Conservation (phyloP, 768 basidiomycete species). For the Rhizopogon roseolus region DNA sequence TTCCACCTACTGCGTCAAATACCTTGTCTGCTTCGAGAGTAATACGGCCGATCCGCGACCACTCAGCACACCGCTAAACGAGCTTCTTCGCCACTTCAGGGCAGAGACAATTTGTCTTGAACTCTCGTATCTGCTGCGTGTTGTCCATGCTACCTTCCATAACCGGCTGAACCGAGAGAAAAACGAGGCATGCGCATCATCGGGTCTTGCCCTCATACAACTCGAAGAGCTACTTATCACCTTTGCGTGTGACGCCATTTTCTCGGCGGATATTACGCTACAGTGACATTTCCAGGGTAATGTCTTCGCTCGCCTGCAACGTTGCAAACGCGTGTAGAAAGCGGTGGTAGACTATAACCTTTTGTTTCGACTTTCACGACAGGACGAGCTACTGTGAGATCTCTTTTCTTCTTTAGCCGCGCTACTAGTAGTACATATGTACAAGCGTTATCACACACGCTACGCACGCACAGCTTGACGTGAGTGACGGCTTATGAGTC, state of each 20-base stretch:
- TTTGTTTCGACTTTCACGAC: neutral
- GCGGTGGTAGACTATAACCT: neutral
- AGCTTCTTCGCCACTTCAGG: neutral
- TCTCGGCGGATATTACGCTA: conserved; percentile 1
- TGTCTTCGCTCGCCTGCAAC: neutral
- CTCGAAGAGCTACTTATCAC: neutral
- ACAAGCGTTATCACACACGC: neutral
- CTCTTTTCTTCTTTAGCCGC: neutral
- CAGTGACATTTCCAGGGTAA: neutral
- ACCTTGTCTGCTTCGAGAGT: neutral
- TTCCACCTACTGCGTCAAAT: neutral
- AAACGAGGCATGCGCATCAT: neutral
- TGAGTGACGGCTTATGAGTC: neutral
- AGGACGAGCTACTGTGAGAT: neutral
- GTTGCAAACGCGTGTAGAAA: neutral
- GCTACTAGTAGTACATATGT: too few species aligned
- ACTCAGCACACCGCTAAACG: neutral
- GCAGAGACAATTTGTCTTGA: neutral
- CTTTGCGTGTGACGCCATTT: too few species aligned
- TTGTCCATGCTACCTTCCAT: neutral
- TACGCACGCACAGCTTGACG: neutral
- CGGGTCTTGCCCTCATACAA: neutral
- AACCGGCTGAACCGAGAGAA: neutral
- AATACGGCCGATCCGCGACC: neutral
- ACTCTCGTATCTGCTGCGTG: neutral